Base-by-base conservation (phyloP, 768 basidiomycete species). In the Phylloporus sp. region DNA sequence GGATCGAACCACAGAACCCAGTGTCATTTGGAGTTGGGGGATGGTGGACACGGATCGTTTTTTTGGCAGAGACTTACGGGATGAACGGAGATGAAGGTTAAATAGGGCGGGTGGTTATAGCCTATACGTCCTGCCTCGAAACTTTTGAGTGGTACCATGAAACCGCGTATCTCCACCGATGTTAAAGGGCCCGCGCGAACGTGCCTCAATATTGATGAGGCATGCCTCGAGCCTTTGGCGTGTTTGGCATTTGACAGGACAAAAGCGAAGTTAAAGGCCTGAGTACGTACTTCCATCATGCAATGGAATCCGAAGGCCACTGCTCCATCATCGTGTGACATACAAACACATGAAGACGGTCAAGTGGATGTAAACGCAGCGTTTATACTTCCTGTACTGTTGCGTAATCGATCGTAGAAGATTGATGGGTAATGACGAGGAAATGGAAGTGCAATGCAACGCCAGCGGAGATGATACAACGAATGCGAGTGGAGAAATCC, bases 1-100 rank as follows among this genome's bases (percentile, higher is more conserved):
- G n/a, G n/a, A n/a, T n/a, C n/a, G n/a, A n/a, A n/a, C n/a, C n/a
- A n/a, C n/a, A n/a, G n/a, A n/a, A n/a, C n/a, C n/a, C n/a, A n/a
- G n/a, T n/a, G n/a, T n/a, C 32, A 22, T 28, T 60, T 20, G 46
- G 54, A 12, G 51, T 41, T 28, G 39, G 56, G 59, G 52, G 52
- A 38, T 53, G 52, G 31, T 38, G 59, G 50, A n/a, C n/a, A n/a
- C n/a, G n/a, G n/a, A n/a, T n/a, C n/a, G n/a, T n/a, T n/a, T 38
- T 54, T 32, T 20, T 45, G 8, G 34, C 50, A 26, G 54, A 39
- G 6, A n/a, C n/a, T n/a, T 48, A 43, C 29, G 26, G 18, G 23
- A 35, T 2, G 43, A 22, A 11, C 36, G 36, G 36, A 36, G 9
- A 36, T 36, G 18, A 36, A 11, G 7, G 2, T 36, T 20, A 6